Evolutionary conservation across 768 basidiomycete genomes (phyloP).

Genomic region (Tubosaeta brunneosetosa): DNA sequence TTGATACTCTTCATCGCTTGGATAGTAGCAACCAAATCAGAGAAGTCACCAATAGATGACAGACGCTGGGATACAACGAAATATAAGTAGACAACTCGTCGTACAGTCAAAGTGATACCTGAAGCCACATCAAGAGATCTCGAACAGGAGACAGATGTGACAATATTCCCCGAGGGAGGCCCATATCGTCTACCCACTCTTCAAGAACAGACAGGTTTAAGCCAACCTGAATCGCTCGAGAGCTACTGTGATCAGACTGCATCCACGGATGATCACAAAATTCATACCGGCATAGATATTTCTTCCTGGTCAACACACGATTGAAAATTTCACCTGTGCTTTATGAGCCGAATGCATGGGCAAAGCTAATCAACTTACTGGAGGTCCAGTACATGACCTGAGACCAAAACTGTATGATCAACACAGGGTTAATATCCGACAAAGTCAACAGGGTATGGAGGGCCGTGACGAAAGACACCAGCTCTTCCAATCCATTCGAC

Average conservation of each 20-base stretch:
- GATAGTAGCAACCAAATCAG: conserved; percentile 83
- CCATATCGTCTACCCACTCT: conserved; percentile 85
- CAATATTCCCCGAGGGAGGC: conserved; percentile 72
- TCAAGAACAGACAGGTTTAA: conserved; percentile 83
- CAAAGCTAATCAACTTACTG: conserved; percentile 49
- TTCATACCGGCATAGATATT: conserved; percentile 82
- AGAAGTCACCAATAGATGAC: conserved; percentile 84
- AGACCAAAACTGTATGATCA: conserved; percentile 89
- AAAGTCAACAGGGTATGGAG: conserved; percentile 78
- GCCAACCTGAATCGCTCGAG: conserved; percentile 83
- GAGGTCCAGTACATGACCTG: conserved; percentile 99
- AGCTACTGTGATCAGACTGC: conserved; percentile 35
- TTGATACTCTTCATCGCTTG: conserved; percentile 85
- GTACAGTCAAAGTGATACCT: conserved; percentile 41
- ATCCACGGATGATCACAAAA: background rate
- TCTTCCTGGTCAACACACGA: conserved; percentile 83
- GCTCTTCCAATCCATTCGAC: conserved; percentile 44
- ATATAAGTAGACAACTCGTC: background rate
- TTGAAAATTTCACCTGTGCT: conserved; percentile 77
- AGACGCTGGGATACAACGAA: conserved; percentile 48
- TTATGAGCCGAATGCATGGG: conserved; percentile 4
- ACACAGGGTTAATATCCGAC: conserved; percentile 85
- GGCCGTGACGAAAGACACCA: conserved; percentile 80
- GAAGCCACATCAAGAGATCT: conserved; percentile 83
- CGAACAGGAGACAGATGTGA: conserved; percentile 79